Evolutionary conservation across 805 yeast genomes (phyloP).

Genomic region (Yarrowia keelungensis): DNA sequence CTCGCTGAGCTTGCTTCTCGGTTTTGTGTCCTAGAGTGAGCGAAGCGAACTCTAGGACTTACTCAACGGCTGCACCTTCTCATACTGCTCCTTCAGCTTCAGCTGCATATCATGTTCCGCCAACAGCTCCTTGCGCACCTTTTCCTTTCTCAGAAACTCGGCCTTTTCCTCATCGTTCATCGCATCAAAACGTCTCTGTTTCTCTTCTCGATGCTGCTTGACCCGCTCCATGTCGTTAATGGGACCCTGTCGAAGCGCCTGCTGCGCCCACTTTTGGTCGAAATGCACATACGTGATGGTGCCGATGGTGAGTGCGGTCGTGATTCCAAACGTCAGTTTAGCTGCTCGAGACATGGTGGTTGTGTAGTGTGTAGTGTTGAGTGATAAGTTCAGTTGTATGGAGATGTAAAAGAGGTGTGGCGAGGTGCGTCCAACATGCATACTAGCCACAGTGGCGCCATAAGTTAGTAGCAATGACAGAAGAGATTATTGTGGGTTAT

Average conservation of each 20-base stretch:
- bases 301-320: conserved; percentile 8
- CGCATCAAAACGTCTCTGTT: conserved; percentile 6
- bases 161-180: conserved; percentile 35
- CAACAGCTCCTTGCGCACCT: conserved; percentile 37
- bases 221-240: conserved; percentile 33
- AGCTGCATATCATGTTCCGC: conserved; percentile 37
- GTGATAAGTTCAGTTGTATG: neutral
- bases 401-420: conserved; percentile 28
- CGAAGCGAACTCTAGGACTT: neutral
- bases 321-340: conserved; percentile 38
- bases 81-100: conserved; percentile 33
- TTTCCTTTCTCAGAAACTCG: conserved; percentile 31
- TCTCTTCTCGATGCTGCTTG: conserved; percentile 1
- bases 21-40: too few relatives aligned
- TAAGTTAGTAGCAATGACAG: neutral
- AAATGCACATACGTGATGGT: conserved; percentile 33
- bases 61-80: conserved; percentile 30
- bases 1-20: neutral
- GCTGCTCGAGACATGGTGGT: conserved; percentile 36
- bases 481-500: neutral
- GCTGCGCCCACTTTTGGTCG: conserved; percentile 36
- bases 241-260: conserved; percentile 38
- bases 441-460: conserved; percentile 36
- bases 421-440: conserved; percentile 27
- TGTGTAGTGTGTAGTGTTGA: neutral